Evolutionary conservation across 192 early-diverging fungal genomes (phyloP).

Genomic region (Dispira simplex): DNA sequence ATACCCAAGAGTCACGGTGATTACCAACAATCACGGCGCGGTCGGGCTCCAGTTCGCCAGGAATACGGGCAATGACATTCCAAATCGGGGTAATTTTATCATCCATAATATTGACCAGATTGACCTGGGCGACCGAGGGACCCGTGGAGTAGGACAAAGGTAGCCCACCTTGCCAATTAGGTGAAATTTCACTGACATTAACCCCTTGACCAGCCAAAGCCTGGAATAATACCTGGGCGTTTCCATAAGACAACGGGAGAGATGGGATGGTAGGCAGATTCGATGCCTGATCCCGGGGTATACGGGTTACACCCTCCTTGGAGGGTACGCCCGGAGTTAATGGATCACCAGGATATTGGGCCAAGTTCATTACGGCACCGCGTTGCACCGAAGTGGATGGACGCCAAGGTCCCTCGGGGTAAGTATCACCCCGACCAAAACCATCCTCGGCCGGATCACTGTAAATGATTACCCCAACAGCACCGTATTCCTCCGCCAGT

Average conservation of each 20-base stretch:
- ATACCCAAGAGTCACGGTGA: conserved; percentile 50
- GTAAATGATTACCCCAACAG: conserved; percentile 37
- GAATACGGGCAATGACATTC: conserved; percentile 42
- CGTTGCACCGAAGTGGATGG: conserved; percentile 35
- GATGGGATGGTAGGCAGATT: conserved; percentile 39
- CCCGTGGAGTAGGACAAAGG: conserved; percentile 35
- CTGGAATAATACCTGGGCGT: conserved; percentile 37
- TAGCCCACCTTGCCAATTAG: conserved; percentile 35
- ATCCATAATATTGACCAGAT: conserved; percentile 33
- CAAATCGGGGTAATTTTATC: conserved; percentile 31
- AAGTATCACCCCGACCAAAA: conserved; percentile 24
- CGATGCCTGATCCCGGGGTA: conserved; percentile 29
- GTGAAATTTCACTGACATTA: conserved; percentile 9
- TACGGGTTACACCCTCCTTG: conserved; percentile 29
- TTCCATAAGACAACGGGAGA: conserved; percentile 42
- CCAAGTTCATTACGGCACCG: conserved; percentile 31
- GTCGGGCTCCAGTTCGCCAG: conserved; percentile 30
- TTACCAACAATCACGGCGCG: conserved; percentile 37
- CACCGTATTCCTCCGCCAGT: conserved; percentile 32
- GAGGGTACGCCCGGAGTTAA: conserved; percentile 43
- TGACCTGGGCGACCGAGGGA: conserved; percentile 24
- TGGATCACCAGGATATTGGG: conserved; percentile 37
- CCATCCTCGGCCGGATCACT: conserved; percentile 50
- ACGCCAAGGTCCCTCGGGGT: conserved; percentile 43
- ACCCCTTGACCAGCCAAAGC: conserved; percentile 29